Percentiles rank a stretch among this genome's conserved stretches.
These are phyloP conservation scores for Aphanomyces invadans DNA, from an alignment of 352 stramenopile genomes.

Conservation along the genomic window DNA sequence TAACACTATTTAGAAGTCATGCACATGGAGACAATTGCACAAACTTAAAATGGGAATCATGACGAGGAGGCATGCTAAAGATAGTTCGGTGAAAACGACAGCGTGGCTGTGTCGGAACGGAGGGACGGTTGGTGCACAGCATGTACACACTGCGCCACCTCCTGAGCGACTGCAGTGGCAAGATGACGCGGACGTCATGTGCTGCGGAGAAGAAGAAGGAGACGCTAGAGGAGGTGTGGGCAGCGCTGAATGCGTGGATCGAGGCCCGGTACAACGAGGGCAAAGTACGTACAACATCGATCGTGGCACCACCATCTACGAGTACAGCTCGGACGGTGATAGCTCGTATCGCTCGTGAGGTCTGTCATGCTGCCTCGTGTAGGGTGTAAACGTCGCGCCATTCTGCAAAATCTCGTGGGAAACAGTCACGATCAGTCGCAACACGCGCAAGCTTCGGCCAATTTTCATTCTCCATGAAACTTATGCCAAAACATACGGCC, in stretches of 20 bases:
- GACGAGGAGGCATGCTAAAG: neutral
- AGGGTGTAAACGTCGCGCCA: constrained; percentile 63
- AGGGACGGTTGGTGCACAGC: neutral
- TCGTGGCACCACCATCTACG: neutral
- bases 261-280: constrained; percentile 54
- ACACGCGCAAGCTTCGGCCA: constrained; percentile 49
- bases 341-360: too few species aligned
- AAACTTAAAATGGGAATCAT: too few species aligned
- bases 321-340: neutral
- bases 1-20: too few species aligned
- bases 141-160: constrained; percentile 71
- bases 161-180: constrained; percentile 59
- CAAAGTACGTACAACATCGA: constrained; percentile 36
- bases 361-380: neutral
- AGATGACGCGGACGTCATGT: constrained; percentile 46
- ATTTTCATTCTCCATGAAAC: constrained; percentile 60
- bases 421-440: constrained; percentile 44
- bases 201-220: constrained; percentile 55
- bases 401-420: constrained; percentile 70
- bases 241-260: constrained; percentile 69
- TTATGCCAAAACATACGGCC: constrained; percentile 52
- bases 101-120: neutral
- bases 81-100: neutral
- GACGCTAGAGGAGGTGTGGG: constrained; percentile 63
- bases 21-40: too few species aligned